A percentile compares a stretch with the other conserved stretches of the same genome.
Evolutionary conservation across 2,329 filamentous ascomycete species (phyloP).

Genomic region (Tolypocladium tropicale): DNA sequence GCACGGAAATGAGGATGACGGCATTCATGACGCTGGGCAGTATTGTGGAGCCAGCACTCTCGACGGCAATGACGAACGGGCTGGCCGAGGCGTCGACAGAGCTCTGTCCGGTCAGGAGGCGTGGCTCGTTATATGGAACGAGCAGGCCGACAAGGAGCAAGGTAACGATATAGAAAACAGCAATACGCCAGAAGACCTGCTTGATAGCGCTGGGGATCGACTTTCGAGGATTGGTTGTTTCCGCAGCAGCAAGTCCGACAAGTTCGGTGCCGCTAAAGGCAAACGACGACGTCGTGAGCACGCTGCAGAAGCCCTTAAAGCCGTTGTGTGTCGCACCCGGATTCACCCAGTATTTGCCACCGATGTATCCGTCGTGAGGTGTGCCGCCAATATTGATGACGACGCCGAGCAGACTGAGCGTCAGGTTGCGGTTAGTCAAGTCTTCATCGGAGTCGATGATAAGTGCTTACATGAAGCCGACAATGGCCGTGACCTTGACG

Average conservation of each 20-base stretch:
- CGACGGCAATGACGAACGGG: conserved; percentile 88
- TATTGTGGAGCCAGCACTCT: conserved; percentile 69
- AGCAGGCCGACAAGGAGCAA: conserved; percentile 73
- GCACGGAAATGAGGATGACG: conserved; percentile 84
- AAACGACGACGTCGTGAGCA: conserved; percentile 69
- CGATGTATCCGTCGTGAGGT: conserved; percentile 65
- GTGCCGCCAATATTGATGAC: conserved; percentile 78
- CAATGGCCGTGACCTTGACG: conserved; percentile 75
- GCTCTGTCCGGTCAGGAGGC: conserved; percentile 46
- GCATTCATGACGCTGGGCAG: conserved; percentile 87
- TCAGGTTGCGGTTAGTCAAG: not conserved
- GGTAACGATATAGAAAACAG: conserved; percentile 79
- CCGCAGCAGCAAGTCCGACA: conserved; percentile 66
- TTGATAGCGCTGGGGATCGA: conserved; percentile 80
- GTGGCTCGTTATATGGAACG: conserved; percentile 59
- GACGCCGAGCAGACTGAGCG: conserved; percentile 63
- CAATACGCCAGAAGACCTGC: conserved; percentile 92
- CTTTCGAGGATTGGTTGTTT: conserved; percentile 68
- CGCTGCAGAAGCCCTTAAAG: conserved; percentile 70
- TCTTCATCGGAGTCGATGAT: conserved; percentile 14
- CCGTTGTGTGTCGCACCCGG: conserved; percentile 78
- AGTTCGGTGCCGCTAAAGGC: conserved; percentile 68
- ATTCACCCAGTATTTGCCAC: conserved; percentile 62
- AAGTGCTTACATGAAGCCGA: conserved; percentile 67
- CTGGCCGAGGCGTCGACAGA: conserved; percentile 64